These are phyloP conservation scores for Meyerozyma guilliermondii DNA, from an alignment of 1,139 yeast genomes.

Conservation along the genomic window DNA sequence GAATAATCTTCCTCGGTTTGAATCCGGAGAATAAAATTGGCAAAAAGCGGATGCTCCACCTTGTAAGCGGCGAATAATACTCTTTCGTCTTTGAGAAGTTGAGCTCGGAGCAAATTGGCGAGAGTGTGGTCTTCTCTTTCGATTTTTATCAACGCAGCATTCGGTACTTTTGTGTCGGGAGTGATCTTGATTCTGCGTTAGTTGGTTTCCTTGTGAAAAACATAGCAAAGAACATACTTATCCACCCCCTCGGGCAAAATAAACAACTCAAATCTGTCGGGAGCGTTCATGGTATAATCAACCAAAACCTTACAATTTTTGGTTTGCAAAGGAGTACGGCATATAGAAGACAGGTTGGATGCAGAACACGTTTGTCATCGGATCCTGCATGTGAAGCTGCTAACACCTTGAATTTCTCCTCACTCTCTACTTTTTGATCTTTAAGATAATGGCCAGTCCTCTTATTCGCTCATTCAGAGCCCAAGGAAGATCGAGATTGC, in stretches of 20 bases:
- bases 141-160: constrained; percentile 86
- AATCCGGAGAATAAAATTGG: constrained; percentile 85
- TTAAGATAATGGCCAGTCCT: not conserved
- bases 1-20: constrained; percentile 95
- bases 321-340: too few relatives aligned
- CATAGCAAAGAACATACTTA: constrained; percentile 38
- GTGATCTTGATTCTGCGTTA: constrained; percentile 64
- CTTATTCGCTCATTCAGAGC: not conserved
- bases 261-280: constrained; percentile 96
- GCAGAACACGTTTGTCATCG: not conserved
- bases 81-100: constrained; percentile 75
- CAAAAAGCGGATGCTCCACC: constrained; percentile 95
- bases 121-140: constrained; percentile 98
- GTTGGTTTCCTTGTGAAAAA: constrained; percentile 5
- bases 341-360: too few relatives aligned
- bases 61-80: constrained; percentile 96
- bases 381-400: not conserved
- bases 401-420: not conserved
- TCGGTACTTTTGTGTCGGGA: constrained; percentile 93
- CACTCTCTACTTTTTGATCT: not conserved
- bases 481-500: not conserved
- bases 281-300: constrained; percentile 98
- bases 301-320: too few relatives aligned
- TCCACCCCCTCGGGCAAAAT: constrained; percentile 97
- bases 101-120: constrained; percentile 84